Evolutionary conservation across 2,329 filamentous ascomycete genomes (phyloP).

Genomic region (Stagonosporopsis vannaccii): DNA sequence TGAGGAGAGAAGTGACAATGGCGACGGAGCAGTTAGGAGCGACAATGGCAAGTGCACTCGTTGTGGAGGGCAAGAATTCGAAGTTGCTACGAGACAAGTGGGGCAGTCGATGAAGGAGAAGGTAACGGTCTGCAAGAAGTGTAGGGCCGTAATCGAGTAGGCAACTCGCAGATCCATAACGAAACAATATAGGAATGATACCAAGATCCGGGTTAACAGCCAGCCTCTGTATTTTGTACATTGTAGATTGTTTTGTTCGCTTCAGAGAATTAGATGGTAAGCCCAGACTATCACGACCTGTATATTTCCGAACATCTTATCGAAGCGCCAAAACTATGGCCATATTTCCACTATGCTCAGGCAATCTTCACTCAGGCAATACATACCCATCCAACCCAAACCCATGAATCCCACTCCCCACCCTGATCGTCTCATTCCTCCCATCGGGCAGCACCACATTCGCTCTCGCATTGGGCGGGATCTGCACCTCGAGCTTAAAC

Average conservation of each 20-base stretch:
- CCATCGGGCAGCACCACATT: neutral
- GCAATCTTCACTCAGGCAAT: neutral
- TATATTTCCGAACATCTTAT: no score
- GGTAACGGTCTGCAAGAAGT: constrained; percentile 68
- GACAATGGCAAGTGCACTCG: constrained; percentile 55
- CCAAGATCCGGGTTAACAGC: neutral
- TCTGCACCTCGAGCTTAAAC: neutral
- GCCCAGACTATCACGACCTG: no score
- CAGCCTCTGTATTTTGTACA: neutral
- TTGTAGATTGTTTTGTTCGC: neutral
- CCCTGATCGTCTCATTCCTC: neutral
- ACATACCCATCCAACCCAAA: neutral
- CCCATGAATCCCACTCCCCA: neutral
- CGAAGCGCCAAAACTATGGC: neutral
- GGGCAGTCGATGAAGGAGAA: constrained; percentile 48
- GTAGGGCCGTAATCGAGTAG: constrained; percentile 35
- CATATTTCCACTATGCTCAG: neutral
- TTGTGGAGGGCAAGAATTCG: constrained; percentile 69
- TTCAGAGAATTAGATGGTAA: neutral
- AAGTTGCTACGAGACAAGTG: constrained; percentile 62
- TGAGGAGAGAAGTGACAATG: constrained; percentile 52
- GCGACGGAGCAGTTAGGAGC: constrained; percentile 40
- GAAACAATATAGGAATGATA: neutral
- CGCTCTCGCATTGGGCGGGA: neutral
- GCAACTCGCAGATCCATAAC: neutral